Evolutionary conservation across 257 asterid species (phyloP).

Genomic region (Fraxinus pennsylvanica): DNA sequence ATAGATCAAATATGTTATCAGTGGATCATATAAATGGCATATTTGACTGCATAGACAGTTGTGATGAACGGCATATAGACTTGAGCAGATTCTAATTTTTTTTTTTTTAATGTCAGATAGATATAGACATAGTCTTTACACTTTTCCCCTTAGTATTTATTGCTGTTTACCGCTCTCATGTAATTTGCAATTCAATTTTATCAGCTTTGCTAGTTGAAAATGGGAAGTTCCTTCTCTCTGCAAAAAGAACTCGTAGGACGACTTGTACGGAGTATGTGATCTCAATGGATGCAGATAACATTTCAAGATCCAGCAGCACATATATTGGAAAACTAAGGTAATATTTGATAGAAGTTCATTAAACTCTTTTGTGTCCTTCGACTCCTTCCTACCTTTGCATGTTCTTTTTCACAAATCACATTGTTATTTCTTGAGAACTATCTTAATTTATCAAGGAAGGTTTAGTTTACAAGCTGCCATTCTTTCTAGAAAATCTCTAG

Average conservation of each 20-base stretch:
- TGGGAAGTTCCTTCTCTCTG: conserved; percentile 63
- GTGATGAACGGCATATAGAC: not conserved
- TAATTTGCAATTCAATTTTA: not conserved
- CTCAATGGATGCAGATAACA: conserved; percentile 59
- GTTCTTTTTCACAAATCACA: no score
- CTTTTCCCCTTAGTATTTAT: not conserved
- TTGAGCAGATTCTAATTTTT: not conserved
- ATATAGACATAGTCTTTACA: not conserved
- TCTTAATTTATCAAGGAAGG: no score
- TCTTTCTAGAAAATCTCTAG: no score
- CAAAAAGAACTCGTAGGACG: conserved; percentile 56
- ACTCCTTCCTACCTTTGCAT: no score
- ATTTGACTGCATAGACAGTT: not conserved
- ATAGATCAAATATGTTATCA: no score
- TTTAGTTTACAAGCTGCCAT: no score
- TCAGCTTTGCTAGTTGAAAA: conserved; percentile 57
- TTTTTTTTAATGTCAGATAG: not conserved
- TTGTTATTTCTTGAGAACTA: no score
- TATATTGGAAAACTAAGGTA: conserved; percentile 59
- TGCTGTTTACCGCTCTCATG: not conserved
- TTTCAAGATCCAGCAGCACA: conserved; percentile 54
- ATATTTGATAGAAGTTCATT: not conserved
- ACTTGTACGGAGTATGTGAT: conserved; percentile 62
- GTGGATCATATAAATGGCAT: no score
- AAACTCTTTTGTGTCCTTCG: no score